phyloP scores from a whole-genome alignment of 371 early-diverging fungal species.

The Mortierella polycephala region DNA sequence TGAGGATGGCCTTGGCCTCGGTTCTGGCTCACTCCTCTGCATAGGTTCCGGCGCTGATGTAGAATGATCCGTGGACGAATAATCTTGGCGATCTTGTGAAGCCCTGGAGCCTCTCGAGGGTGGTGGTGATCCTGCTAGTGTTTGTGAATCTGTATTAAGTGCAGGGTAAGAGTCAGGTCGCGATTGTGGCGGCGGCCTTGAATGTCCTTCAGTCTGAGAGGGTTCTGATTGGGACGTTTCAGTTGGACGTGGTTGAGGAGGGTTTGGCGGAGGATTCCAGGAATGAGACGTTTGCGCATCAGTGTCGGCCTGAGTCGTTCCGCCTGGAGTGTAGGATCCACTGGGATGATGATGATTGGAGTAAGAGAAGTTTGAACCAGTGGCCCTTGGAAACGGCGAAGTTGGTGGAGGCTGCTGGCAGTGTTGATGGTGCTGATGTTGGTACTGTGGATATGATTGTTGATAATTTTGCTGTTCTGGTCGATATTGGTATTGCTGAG shows the following conservation, averaged over 20 bases:
- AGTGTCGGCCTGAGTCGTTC: neutral
- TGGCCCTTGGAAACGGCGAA: neutral
- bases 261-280: neutral
- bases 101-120: conserved; percentile 8
- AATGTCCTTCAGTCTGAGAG: neutral
- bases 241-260: neutral
- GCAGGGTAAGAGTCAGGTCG: neutral
- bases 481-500: neutral
- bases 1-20: conserved; percentile 11
- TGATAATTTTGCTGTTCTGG: conserved; percentile 4
- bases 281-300: neutral
- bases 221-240: neutral
- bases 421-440: conserved; percentile 10
- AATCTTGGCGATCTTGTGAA: conserved; percentile 33
- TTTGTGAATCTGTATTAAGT: neutral
- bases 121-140: conserved; percentile 1
- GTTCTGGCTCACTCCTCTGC: neutral
- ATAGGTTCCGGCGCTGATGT: neutral
- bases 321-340: conserved; percentile 8
- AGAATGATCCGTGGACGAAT: neutral
- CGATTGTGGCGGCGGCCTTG: neutral
- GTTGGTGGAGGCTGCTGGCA: conserved; percentile 4
- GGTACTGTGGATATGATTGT: conserved; percentile 4
- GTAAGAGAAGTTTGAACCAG: neutral
- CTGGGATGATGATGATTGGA: neutral